Evolutionary conservation across 108 stramenopile genomes (phyloP).

Genomic region (Thalassiosira profunda): DNA sequence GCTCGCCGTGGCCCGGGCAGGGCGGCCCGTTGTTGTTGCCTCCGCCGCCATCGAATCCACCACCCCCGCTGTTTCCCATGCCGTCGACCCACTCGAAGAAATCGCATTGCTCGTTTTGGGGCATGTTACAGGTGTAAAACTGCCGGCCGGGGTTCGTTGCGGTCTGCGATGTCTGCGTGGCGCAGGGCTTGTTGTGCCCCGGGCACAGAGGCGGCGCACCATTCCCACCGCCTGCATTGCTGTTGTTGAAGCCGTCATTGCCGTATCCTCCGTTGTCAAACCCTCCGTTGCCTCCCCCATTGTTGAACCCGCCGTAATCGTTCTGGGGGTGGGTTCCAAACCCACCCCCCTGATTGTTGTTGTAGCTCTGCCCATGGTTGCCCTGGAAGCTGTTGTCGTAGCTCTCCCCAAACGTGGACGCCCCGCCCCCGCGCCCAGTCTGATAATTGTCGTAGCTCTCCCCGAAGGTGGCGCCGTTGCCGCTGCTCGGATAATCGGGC

Average conservation of each 20-base stretch:
- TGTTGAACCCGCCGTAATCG: background rate
- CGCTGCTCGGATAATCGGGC: too few species aligned
- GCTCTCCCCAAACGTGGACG: background rate
- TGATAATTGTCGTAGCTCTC: background rate
- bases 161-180: constrained; percentile 64
- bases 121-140: constrained; percentile 88
- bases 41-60: constrained; percentile 14
- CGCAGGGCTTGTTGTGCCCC: constrained; percentile 77
- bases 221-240: background rate
- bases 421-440: background rate
- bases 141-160: constrained; percentile 72
- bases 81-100: constrained; percentile 94
- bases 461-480: background rate
- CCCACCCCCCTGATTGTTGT: background rate
- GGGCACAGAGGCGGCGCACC: constrained; percentile 70
- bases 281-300: background rate
- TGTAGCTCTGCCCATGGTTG: background rate
- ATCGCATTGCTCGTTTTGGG: constrained; percentile 78
- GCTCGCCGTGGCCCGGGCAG: constrained; percentile 80
- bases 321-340: constrained; percentile 14
- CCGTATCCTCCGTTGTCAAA: constrained; percentile 1
- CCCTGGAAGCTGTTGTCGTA: background rate
- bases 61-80: constrained; percentile 42
- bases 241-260: background rate
- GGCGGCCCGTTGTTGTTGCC: constrained; percentile 42